Evolutionary conservation across 352 stramenopile species (phyloP), one percentile per base, ranked within the genome.

Genomic region (Phytopythium helicoides): DNA sequence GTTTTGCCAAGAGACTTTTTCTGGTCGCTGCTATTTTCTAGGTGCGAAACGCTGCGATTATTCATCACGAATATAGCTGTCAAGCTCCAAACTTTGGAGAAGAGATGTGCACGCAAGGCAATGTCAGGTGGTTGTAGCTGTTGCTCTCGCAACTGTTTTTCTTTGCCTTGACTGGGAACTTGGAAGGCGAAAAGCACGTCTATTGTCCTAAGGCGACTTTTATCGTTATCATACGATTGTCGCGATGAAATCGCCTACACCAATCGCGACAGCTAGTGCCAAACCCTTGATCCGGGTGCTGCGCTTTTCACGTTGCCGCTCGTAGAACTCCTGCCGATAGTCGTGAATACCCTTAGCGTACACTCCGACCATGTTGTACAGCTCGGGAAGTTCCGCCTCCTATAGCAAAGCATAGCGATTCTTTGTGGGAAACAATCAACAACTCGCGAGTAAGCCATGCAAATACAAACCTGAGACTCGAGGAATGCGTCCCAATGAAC

Each of bases 301-400:
- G 22, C 66, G 62, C 51, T 68, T 79, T 35, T 88, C 76, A 42
- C 76, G 74, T 60, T 82, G 70, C 52, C 67, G 67, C 49, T 87
- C 68, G 45, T 84, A 64, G 35, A 80, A 87, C n/a, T 46, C 62
- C 39, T 18, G 80, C 75, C 80, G 71, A 21, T 86, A 77, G 46
- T 86, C 64, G 57, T 86, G 88, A 35, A 85, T 73, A 10, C 80
- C 80, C 60, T 90, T 90, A 14, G 77, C 60, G 63, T 88, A 90
- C 22, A 90, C 62, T 11, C 61, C 64, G 10, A 88, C 50, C 45
- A 90, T 47, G 25, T 79, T 67, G 53, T 87, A 60, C 36, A 88
- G 60, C 54, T 90, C 80, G 1, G 68, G 66, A 23, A 90, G 63
- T 54, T 90, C 73, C 25, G 60, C 66, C 54, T 78, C 77, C 73